Percentiles rank a stretch among this genome's conserved stretches.
These are phyloP conservation scores for Pythium rhizo-oryzae DNA, from an alignment of 352 stramenopile species.

Conservation along the genomic window DNA sequence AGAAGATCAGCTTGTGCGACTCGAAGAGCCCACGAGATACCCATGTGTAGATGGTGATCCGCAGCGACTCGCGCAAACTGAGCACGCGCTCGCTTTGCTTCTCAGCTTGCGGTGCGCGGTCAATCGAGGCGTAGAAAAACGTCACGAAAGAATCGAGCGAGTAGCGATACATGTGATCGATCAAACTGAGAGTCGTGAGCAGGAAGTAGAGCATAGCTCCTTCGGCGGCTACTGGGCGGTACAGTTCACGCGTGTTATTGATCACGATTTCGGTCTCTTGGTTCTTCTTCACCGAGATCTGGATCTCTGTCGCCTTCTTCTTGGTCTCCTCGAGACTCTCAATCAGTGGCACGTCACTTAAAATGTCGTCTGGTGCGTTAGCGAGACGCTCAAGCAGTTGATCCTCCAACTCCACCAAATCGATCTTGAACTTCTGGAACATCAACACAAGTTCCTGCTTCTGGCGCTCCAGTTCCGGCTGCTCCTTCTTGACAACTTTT, in stretches of 20 bases:
- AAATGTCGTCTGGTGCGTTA: conserved; percentile 92
- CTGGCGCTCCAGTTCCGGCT: conserved; percentile 86
- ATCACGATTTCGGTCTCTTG: conserved; percentile 91
- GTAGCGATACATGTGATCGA: conserved; percentile 95
- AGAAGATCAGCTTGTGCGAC: conserved; percentile 91
- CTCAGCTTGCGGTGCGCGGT: conserved; percentile 17
- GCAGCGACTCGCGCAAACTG: conserved; percentile 69
- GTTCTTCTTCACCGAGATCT: conserved; percentile 72
- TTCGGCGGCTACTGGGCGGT: conserved; percentile 87
- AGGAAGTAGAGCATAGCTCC: conserved; percentile 94
- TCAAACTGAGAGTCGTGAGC: conserved; percentile 84
- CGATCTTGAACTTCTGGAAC: conserved; percentile 94
- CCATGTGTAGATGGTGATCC: conserved; percentile 90
- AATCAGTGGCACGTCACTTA: conserved; percentile 90
- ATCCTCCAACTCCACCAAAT: conserved; percentile 89
- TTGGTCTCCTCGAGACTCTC: conserved; percentile 93
- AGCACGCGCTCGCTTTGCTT: conserved; percentile 50
- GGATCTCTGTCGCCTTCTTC: conserved; percentile 88
- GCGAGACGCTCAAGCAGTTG: conserved; percentile 88
- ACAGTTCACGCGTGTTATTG: conserved; percentile 91
- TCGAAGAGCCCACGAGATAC: conserved; percentile 91
- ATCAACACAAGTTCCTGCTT: conserved; percentile 87
- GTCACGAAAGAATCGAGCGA: conserved; percentile 91
- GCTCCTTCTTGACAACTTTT: conserved; percentile 90
- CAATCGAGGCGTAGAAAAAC: conserved; percentile 85